Base-by-base conservation (phyloP, 495 filamentous ascomycete species). In the Xylaria nigripes region DNA sequence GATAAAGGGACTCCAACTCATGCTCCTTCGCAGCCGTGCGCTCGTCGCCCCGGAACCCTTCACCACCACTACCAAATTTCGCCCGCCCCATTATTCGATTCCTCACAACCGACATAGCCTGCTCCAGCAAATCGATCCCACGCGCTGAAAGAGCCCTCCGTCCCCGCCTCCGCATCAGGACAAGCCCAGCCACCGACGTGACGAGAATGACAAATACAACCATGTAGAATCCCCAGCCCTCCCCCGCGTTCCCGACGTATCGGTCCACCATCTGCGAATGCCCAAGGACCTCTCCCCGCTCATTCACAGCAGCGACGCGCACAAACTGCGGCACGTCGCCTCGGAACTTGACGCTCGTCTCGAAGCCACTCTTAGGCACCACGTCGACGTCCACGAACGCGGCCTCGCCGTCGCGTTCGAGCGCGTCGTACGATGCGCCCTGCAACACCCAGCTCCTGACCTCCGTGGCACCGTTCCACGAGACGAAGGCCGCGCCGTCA, bases 381-480 rank as follows among this genome's bases (percentile, higher is more conserved):
- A 42, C 22, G 25, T 40, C 46, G 10, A 62, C 21, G 22, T 57
- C 41, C 10, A 50, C 49, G 2, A 48, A 49, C 21, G 38, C 36
- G 4, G 45, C 56, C 38, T 10, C 45, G 4, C 36, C 36, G 16
- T 40, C 15, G n/a, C 5, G 2, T 2, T 40, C 36, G 21, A 63
- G 50, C n/a, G 51, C 55, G 22, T 24, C 22, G 48, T 32, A 48
- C 21, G 68, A 68, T 0, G 54, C 47, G 42, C 54, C 60, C 53
- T 61, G 51, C 44, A 68, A 29, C n/a, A 54, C 57, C 66, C 66
- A 68, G 6, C 22, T 40, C 13, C 16, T 30, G 13, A 64, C 49
- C 47, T 62, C 61, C 2, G 66, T 68, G 10, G 61, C 66, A 6
- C 66, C 66, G 32, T 68, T 66, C 63, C 66, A 66, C 34, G 56